Percentiles rank a stretch among this genome's conserved stretches.
phyloP scores from a whole-genome alignment of 108 stramenopile species.

The Mayamaea pseudoterrestris region DNA sequence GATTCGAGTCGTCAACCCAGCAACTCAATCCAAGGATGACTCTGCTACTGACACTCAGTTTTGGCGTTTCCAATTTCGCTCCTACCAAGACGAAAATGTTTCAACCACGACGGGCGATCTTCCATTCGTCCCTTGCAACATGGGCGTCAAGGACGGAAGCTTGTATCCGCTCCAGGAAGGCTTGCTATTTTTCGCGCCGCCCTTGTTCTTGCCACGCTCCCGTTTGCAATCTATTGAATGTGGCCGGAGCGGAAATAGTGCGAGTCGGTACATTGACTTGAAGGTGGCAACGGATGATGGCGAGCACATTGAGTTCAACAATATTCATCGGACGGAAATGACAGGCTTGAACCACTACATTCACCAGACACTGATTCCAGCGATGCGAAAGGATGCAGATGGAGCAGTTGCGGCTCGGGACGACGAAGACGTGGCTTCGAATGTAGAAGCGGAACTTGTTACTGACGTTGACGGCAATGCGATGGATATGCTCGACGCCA shows the following conservation, averaged over 20 bases:
- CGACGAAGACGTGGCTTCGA: no score
- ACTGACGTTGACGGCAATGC: no score
- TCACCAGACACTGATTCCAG: slow-evolving; percentile 53
- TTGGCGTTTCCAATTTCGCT: slow-evolving; percentile 18
- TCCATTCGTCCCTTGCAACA: slow-evolving; percentile 71
- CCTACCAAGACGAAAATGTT: slow-evolving; percentile 17
- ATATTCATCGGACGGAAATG: slow-evolving; percentile 63
- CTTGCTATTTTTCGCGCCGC: slow-evolving; percentile 74
- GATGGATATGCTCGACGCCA: no score
- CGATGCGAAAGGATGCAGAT: slow-evolving; percentile 48
- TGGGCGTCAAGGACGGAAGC: slow-evolving; percentile 63
- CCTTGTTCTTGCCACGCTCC: slow-evolving; percentile 48
- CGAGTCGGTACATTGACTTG: slow-evolving; percentile 62
- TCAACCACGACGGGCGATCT: slow-evolving; percentile 50
- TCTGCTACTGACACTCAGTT: background rate
- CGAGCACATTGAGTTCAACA: slow-evolving; percentile 51
- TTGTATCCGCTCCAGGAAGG: slow-evolving; percentile 65
- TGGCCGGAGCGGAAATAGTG: slow-evolving; percentile 38
- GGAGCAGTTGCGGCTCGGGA: no score
- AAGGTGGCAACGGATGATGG: slow-evolving; percentile 13
- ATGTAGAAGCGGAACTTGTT: no score
- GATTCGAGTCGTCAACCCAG: background rate
- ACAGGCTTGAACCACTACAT: slow-evolving; percentile 53
- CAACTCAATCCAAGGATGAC: no score
- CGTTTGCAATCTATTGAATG: slow-evolving; percentile 47